Base-by-base conservation (phyloP, 2,329 filamentous ascomycete species). In the Alternaria sp. region DNA sequence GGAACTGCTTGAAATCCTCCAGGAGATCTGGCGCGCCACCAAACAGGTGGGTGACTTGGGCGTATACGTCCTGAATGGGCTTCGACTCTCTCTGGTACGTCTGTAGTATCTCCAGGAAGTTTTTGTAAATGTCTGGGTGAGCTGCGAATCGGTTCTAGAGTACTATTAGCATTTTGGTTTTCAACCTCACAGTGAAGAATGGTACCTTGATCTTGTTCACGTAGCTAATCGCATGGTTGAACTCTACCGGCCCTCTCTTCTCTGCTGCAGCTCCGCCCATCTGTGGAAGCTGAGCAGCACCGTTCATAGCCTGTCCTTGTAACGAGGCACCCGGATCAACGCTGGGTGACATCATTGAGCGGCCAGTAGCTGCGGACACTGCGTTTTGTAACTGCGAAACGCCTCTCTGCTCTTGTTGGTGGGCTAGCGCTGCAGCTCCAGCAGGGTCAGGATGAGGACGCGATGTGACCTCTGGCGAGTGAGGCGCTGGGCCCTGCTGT, bases 141-240 rank as follows among this genome's bases (percentile, higher is more conserved):
- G 94, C 91, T 73, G 97, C 91, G 81, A 98, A 99, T 47, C 96
- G 95, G 78, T 98, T 99, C 93, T 97, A 68, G 15, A 23, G 11
- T 10, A 60, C 58, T 7, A 50, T 74, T 63, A 72, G 67, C 28
- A 50, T 18, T 20, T n/a, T 25, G 43, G 55, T 33, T 11, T n/a
- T 44, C 45, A 43, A 41, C 12, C 55, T 44, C 43, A 49, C 26
- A 25, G 26, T 87, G 79, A 43, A 50, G 41, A 12, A 12, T 23
- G 14, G 51, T 83, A 96, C 94, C 90, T 99, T 99, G 75, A 99
- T 99, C 83, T 99, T 99, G 79, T 99, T 99, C 58, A 99, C 96
- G 75, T 99, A 99, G 79, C 94, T 98, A 68, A 99, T 99, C 0
- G 96, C 96, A 82, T 99, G 96, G 78, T 99, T 99, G 81, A 99